Evolutionary conservation across 2,329 filamentous ascomycete genomes (phyloP).

Genomic region (Beauveria brongniartii): DNA sequence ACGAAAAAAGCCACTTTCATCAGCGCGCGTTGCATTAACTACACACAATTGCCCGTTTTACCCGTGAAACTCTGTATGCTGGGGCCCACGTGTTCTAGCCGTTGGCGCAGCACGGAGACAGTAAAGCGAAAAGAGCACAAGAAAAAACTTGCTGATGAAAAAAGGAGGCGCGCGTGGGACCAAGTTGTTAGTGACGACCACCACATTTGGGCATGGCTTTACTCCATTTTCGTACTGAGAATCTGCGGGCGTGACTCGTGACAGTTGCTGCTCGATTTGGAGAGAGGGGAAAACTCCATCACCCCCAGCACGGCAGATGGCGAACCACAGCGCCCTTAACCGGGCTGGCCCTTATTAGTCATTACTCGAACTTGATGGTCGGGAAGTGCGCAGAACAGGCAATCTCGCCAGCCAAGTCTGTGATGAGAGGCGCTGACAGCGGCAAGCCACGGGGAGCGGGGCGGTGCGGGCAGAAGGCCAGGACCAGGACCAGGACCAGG

Average conservation of each 20-base stretch:
- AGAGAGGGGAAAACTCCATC: neutral
- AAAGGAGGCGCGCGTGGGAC: no score
- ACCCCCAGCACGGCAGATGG: neutral
- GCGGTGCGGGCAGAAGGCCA: neutral
- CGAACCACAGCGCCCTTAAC: neutral
- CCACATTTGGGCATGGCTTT: no score
- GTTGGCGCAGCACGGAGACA: neutral
- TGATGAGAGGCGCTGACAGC: no score
- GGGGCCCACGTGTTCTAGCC: neutral
- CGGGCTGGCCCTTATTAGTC: no score
- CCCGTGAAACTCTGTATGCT: neutral
- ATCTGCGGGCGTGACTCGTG: no score
- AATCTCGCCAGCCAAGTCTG: neutral
- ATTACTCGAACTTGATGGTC: neutral
- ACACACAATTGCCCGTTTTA: neutral
- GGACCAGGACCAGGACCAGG: neutral
- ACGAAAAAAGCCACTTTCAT: neutral
- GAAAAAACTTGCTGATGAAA: neutral
- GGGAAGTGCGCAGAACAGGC: constrained; percentile 5
- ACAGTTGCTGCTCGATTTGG: no score
- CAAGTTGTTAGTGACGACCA: no score
- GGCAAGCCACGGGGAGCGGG: neutral
- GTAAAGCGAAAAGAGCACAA: neutral
- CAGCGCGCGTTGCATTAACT: neutral
- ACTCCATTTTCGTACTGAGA: no score